Base-by-base conservation (phyloP, 768 basidiomycete genomes). In the Coprinopsis marcescibilis region DNA sequence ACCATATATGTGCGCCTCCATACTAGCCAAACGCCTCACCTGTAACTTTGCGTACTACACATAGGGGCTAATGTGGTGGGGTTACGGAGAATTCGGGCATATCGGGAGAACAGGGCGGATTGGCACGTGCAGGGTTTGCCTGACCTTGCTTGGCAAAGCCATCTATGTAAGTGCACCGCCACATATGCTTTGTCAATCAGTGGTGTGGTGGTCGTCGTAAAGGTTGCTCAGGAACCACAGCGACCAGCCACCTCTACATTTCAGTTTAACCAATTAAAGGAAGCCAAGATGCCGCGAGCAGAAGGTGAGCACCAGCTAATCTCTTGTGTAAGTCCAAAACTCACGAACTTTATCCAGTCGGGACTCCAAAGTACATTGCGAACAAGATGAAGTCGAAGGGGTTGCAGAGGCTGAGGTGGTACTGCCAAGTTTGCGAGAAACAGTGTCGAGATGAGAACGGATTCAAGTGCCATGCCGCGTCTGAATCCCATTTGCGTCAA, bases 351-450 rank as follows among this genome's bases (percentile, higher is more conserved):
- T 27, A 5, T 6, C 2, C 50, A 89, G 89, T 86, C 56, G 89
- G 89, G 61, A 90, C 89, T 4, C 87, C 89, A 20, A 92, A 92
- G 66, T 86, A 78, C 65, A 68, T 94, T 51, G 91, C 90, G 17
- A 98, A 98, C 65, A 87, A 90, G 66, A 94, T 95, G 87, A 97
- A 97, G 70, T 86, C 92, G 48, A 97, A 97, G 61, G 95, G 93
- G 57, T 73, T 95, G 40, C 95, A 96, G 65, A 82, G 92, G 59
- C 79, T 98, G 53, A 79, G 94, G 52, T 98, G 94, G 95, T 99
- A 89, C 68, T 98, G 95, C 60, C 95, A 99, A 75, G 90, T 98
- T 55, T 98, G 96, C 78, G 71, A 97, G 76, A 99, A 99, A 64
- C 95, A 98, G 66, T 98, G 95, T 65, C 75, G 94, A 62, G 89